Percentiles rank a stretch among this genome's conserved stretches.
phyloP scores from a whole-genome alignment of 176 grass and related monocot genomes.

The Avena atlantica region DNA sequence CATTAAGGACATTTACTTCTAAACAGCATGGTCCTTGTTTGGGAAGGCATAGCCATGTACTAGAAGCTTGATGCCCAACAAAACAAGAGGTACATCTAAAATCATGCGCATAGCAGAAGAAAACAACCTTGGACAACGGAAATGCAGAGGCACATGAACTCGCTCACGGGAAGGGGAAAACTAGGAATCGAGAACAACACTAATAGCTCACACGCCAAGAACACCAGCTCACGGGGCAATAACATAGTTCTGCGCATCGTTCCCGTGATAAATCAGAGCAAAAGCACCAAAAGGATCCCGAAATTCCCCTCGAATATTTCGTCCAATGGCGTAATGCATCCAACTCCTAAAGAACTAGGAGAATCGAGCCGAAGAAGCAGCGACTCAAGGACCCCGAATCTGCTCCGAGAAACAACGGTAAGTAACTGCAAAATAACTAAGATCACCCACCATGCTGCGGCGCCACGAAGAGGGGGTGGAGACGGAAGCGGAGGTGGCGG shows the following conservation, averaged over 20 bases:
- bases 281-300: background rate
- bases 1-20: background rate
- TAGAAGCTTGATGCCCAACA: constrained; percentile 16
- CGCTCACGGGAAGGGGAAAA: background rate
- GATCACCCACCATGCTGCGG: constrained; percentile 49
- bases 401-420: background rate
- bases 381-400: constrained; percentile 13
- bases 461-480: constrained; percentile 36
- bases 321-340: background rate
- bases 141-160: constrained; percentile 19
- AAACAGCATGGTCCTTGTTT: background rate
- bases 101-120: constrained; percentile 13
- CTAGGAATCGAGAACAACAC: background rate
- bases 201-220: constrained; percentile 5
- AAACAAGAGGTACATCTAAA: constrained; percentile 4
- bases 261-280: background rate
- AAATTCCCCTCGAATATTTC: background rate
- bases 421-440: constrained; percentile 6
- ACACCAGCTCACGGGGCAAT: background rate
- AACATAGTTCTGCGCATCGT: background rate
- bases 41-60: background rate
- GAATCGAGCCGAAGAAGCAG: background rate
- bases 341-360: background rate
- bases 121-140: background rate
- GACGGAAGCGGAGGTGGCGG: constrained; percentile 9